Conservation (phyloP, 768 basidiomycete genomes). For the Psilocybe azurescens region DNA sequence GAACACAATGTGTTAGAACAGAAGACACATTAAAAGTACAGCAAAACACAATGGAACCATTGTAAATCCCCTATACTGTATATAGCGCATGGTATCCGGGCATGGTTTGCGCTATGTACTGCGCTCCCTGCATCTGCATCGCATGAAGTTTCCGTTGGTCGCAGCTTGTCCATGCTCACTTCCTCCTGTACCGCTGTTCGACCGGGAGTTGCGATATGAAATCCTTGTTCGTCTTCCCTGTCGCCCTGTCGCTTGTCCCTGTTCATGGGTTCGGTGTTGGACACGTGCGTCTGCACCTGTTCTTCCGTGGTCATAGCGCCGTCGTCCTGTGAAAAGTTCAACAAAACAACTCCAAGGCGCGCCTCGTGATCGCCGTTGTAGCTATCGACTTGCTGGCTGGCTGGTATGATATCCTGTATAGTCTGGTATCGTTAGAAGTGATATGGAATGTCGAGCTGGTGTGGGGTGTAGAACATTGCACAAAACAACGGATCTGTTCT, state of each 20-base stretch:
- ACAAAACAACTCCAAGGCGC: not conserved
- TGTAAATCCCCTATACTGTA: constrained; percentile 80
- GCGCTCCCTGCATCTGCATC: constrained; percentile 26
- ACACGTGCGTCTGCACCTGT: constrained; percentile 48
- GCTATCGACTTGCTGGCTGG: constrained; percentile 60
- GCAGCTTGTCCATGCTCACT: constrained; percentile 18
- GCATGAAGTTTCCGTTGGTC: constrained; percentile 35
- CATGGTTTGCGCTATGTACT: constrained; percentile 27
- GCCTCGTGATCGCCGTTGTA: constrained; percentile 68
- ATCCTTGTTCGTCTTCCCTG: constrained; percentile 53
- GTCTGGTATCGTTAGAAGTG: constrained; percentile 13
- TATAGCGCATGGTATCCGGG: constrained; percentile 72
- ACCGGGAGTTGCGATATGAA: constrained; percentile 42
- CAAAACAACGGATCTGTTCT: not conserved
- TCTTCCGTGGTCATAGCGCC: constrained; percentile 39
- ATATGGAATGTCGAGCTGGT: constrained; percentile 12
- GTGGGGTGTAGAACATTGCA: constrained; percentile 6
- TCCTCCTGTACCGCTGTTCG: constrained; percentile 20
- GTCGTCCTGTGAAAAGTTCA: constrained; percentile 16
- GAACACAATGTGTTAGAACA: constrained; percentile 34
- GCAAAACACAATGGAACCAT: constrained; percentile 76
- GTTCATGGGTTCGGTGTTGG: constrained; percentile 59
- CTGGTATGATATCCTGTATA: constrained; percentile 15
- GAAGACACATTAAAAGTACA: constrained; percentile 34
- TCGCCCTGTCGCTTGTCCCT: constrained; percentile 80